Evolutionary conservation across 1,139 yeast species (phyloP), one percentile per base, ranked within the genome.

Genomic region (Pichia sp.): DNA sequence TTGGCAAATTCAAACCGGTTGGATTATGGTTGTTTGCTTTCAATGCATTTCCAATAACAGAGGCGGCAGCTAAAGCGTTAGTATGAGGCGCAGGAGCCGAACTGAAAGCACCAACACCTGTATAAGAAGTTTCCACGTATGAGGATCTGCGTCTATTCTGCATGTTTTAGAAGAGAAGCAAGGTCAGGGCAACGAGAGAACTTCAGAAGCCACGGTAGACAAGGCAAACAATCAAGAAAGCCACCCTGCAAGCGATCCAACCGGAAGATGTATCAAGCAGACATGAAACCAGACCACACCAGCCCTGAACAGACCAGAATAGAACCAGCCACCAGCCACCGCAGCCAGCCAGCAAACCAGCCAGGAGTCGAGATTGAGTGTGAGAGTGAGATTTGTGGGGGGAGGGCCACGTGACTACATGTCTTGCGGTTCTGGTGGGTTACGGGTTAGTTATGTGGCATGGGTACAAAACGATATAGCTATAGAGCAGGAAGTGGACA

Each of bases 31-130:
- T 50, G 36, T 55, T 58, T 11, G 52, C 55, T 43, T 55, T 59
- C 37, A 61, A 42, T 2, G 64, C 63, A 32, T 51, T 45, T 2
- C 64, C 65, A 36, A 61, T 59, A n/a, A 60, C 62, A 9, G 60
- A 49, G 10, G 64, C 65, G 8, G 65, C 65, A 15, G 63, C 64
- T 37, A 60, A 42, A 8, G 65, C 65, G 21, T 54, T 55, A 3
- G 57, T 45, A 24, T 46, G 48, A 5, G 62, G 62, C 2, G 55
- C 48, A 1, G 56, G 47, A 8, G 54, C 51, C 3, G 47, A 41
- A 3, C 55, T 46, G 39, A 49, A 49, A 0, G 49, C 48, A 3
- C 48, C 43, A 20, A 55, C 60, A 8, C 60, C 60, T 7, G 61
- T 56, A 33, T 56, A 55, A 2, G 61, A 53, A 4, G 54, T 38